These are phyloP conservation scores for Ceratobasidium sp. DNA, from an alignment of 1,284 basidiomycete species.

Conservation along the genomic window DNA sequence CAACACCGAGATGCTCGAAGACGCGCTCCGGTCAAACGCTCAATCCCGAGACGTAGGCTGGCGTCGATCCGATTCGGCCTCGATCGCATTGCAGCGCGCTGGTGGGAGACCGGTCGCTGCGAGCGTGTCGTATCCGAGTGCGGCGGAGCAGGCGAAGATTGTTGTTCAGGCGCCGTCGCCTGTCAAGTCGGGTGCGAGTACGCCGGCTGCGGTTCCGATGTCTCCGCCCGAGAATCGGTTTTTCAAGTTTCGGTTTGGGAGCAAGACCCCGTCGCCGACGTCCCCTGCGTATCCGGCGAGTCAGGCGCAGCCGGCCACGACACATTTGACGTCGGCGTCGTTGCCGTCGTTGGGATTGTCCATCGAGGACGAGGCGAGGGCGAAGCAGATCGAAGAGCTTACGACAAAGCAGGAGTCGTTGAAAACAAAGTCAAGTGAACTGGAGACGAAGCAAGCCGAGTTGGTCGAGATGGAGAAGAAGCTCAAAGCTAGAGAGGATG, in stretches of 20 bases:
- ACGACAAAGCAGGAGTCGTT: slow-evolving; percentile 12
- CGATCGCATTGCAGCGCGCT: not conserved
- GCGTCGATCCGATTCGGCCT: slow-evolving; percentile 63
- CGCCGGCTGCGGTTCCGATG: slow-evolving; percentile 3
- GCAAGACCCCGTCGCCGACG: slow-evolving; percentile 50
- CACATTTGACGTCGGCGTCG: slow-evolving; percentile 74
- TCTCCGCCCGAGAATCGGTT: slow-evolving; percentile 49
- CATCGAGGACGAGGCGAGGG: slow-evolving; percentile 12
- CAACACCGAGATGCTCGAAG: slow-evolving; percentile 94
- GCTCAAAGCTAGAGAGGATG: slow-evolving; percentile 47
- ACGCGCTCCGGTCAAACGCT: slow-evolving; percentile 70
- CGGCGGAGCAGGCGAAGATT: slow-evolving; percentile 35
- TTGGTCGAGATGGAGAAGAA: slow-evolving; percentile 37
- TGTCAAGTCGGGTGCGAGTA: not conserved
- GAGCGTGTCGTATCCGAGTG: slow-evolving; percentile 5
- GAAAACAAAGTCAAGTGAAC: slow-evolving; percentile 23
- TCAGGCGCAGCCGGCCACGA: slow-evolving; percentile 45
- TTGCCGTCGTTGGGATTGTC: slow-evolving; percentile 63
- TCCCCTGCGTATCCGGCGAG: slow-evolving; percentile 42
- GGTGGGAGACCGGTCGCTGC: slow-evolving; percentile 16
- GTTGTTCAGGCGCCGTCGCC: slow-evolving; percentile 29
- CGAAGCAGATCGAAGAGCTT: slow-evolving; percentile 28
- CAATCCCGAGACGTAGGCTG: slow-evolving; percentile 70
- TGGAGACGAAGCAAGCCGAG: slow-evolving; percentile 27
- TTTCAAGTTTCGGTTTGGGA: slow-evolving; percentile 69